Base-by-base conservation (phyloP, 169 alveolate genomes). In the Babesia bovis region DNA sequence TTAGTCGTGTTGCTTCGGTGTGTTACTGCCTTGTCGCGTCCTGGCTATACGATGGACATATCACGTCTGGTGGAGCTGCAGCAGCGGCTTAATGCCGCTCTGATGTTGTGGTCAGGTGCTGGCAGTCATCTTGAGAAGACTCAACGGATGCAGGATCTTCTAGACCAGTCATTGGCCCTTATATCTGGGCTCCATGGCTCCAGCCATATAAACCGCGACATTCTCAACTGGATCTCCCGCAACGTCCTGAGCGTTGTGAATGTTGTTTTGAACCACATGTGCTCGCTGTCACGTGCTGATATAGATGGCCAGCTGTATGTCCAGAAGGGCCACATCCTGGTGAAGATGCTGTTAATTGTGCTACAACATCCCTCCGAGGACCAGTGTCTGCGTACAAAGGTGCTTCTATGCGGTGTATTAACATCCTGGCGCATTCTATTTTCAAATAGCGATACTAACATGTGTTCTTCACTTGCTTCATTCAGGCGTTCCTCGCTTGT, bases 341-440 rank as follows among this genome's bases (percentile, higher is more conserved):
- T 41, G 5, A 32, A 63, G 61, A 21, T 63, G 17, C 30, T 61
- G 19, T 9, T 15, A 5, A n/a, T 42, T 28, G 30, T 63, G 50
- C 17, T 28, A 21, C 33, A 7, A 4, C 1, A 32, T 38, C 60
- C 58, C 12, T 30, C 35, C 3, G 73, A 63, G 2, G 32, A 33
- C 13, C 26, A 33, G 15, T 13, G 12, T 15, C 4, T 19, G 12
- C 33, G 35, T 21, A 10, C 28, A 28, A 3, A 45, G 4, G 49
- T 26, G n/a, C 3, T 67, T 19, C 7, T 33, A 1, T 4, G 23
- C 25, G 78, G 66, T 32, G 1, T 67, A 0, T 41, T 40, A 33
- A 6, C 19, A 4, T 19, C 35, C 1, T 67, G 78, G 78, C 9
- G 66, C 47, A 5, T 40, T 1, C 28, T 52, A 17, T 67, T 55